A percentile compares a stretch with the other conserved stretches of the same genome.
phyloP scores from a whole-genome alignment of 208 protist species.

The Leishmania major region DNA sequence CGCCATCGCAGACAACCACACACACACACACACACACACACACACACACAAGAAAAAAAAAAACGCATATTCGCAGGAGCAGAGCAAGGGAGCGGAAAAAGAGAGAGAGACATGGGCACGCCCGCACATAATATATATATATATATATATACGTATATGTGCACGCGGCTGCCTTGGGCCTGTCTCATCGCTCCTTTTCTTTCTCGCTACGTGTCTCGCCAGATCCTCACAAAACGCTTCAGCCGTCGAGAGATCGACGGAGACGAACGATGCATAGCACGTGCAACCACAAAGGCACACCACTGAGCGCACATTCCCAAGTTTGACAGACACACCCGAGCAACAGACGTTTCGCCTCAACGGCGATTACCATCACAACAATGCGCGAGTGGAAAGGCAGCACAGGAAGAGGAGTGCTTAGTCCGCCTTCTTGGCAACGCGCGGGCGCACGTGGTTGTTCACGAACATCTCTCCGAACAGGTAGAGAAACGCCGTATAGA shows the following conservation, averaged over 20 bases:
- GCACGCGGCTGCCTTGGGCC: not conserved
- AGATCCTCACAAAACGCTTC: not conserved
- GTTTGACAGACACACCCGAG: not conserved
- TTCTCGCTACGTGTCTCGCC: not conserved
- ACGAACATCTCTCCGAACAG: constrained; percentile 93
- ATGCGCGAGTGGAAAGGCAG: not conserved
- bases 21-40: not conserved
- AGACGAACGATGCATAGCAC: not conserved
- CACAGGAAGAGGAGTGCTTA: not conserved
- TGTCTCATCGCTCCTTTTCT: not conserved
- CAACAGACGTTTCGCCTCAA: not conserved
- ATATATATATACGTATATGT: no score
- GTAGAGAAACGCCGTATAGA: constrained; percentile 89
- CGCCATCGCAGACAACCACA: not conserved
- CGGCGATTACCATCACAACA: not conserved
- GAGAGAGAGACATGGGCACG: not conserved
- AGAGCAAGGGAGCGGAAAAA: not conserved
- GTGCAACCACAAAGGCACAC: not conserved
- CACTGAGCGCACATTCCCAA: not conserved
- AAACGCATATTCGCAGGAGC: not conserved
- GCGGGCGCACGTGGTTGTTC: constrained; percentile 67
- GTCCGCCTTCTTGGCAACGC: constrained; percentile 34
- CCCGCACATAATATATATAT: not conserved
- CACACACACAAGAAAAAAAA: not conserved
- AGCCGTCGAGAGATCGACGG: not conserved